These are phyloP conservation scores for Paraleonurus japonicus DNA, from an alignment of 257 asterid genomes.

Conservation along the genomic window DNA sequence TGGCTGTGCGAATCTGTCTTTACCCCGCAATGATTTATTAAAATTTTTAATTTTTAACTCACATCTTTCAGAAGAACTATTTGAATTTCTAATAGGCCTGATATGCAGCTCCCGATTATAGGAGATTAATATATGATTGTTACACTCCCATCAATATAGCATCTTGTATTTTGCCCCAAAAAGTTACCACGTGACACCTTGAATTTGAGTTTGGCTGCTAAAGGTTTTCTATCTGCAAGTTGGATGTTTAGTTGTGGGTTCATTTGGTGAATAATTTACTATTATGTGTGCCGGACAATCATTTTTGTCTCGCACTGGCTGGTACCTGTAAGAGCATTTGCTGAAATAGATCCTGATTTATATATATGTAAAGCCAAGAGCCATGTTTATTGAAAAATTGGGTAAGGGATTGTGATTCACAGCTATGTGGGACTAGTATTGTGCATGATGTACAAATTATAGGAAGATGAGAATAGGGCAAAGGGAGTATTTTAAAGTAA, in stretches of 20 bases:
- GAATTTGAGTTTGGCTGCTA: background rate
- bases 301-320: background rate
- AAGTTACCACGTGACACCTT: background rate
- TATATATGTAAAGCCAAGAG: background rate
- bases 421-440: background rate
- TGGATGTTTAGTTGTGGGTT: slow-evolving; percentile 7
- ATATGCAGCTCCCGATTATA: background rate
- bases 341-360: background rate
- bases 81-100: slow-evolving; percentile 2
- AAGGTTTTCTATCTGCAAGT: background rate
- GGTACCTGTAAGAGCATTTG: background rate
- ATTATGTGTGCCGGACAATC: background rate
- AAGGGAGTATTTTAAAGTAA: slow-evolving; percentile 11
- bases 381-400: background rate
- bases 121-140: background rate
- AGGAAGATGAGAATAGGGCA: background rate
- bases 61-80: slow-evolving; percentile 7
- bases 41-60: too few species aligned
- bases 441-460: background rate
- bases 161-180: background rate
- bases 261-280: background rate
- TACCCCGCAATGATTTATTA: background rate
- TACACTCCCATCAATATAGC: background rate
- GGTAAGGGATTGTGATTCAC: background rate
- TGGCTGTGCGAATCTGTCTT: background rate